These are phyloP conservation scores for Aspergillus tubingensis DNA, from an alignment of 2,329 filamentous ascomycete species.

Conservation along the genomic window DNA sequence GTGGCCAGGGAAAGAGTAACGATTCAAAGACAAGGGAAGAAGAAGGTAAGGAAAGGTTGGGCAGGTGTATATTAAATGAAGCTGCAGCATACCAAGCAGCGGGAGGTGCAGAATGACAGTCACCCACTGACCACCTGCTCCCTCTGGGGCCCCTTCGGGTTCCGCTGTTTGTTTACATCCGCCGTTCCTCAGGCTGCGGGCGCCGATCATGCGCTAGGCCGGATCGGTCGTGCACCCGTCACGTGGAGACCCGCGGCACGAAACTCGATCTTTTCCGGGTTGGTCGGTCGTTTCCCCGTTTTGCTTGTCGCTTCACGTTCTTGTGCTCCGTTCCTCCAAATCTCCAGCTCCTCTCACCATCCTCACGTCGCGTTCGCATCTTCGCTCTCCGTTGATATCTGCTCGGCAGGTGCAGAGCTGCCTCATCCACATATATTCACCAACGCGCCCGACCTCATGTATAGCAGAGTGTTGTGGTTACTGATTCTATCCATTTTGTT, in stretches of 20 bases:
- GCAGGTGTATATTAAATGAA: conserved; percentile 1
- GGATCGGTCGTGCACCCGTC: conserved; percentile 22
- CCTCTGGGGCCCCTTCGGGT: neutral
- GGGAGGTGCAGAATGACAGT: conserved; percentile 8
- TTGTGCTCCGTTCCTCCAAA: neutral
- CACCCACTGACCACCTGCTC: conserved; percentile 5
- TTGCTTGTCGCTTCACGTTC: neutral
- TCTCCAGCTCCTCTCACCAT: conserved; percentile 1
- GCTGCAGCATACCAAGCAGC: conserved; percentile 5
- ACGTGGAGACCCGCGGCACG: conserved; percentile 26
- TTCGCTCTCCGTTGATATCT: neutral
- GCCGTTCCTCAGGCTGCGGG: conserved; percentile 35
- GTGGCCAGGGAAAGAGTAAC: neutral
- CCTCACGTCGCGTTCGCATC: neutral
- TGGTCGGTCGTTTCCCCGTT: neutral
- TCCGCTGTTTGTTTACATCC: conserved; percentile 44
- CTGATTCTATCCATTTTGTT: neutral
- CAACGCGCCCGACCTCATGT: neutral
- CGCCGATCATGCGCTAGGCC: conserved; percentile 32
- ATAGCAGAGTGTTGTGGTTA: conserved; percentile 3
- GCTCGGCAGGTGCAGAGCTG: neutral
- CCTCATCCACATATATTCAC: too few relatives aligned
- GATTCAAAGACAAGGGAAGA: neutral
- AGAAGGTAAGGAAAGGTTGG: conserved; percentile 15
- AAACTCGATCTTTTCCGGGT: conserved; percentile 24